phyloP scores from a whole-genome alignment of 2,329 filamentous ascomycete genomes.

The Phyllosticta paracitricarpa region DNA sequence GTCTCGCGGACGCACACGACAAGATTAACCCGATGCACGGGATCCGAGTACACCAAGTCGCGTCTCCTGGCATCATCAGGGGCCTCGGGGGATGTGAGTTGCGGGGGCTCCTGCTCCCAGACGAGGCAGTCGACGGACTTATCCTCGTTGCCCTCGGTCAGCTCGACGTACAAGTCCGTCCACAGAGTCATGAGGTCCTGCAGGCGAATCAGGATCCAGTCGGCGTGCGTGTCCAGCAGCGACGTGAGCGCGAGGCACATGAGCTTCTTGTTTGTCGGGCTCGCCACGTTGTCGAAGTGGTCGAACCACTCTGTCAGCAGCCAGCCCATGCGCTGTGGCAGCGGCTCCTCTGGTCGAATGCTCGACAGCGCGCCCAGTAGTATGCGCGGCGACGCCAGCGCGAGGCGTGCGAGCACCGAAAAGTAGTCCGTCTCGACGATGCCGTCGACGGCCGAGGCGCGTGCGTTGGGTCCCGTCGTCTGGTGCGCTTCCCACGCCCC shows the following conservation, averaged over 20 bases:
- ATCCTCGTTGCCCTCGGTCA: conserved; percentile 50
- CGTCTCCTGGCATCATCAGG: conserved; percentile 38
- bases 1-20: conserved; percentile 55
- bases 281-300: conserved; percentile 57
- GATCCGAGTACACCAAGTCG: conserved; percentile 49
- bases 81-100: conserved; percentile 25
- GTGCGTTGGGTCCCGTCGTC: conserved; percentile 60
- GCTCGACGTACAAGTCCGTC: conserved; percentile 58
- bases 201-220: conserved; percentile 50
- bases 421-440: conserved; percentile 80
- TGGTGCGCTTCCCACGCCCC: conserved; percentile 58
- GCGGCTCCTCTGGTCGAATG: conserved; percentile 15
- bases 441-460: conserved; percentile 57
- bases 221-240: conserved; percentile 53
- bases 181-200: conserved; percentile 69
- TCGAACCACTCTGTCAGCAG: conserved; percentile 54
- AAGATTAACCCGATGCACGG: conserved; percentile 56
- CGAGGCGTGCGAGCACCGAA: conserved; percentile 67
- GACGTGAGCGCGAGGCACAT: conserved; percentile 63
- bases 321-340: conserved; percentile 35
- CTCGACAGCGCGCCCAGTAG: conserved; percentile 49
- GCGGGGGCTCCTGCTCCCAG: conserved; percentile 25
- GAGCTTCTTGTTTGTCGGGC: conserved; percentile 57
- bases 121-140: conserved; percentile 31
- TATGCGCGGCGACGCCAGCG: conserved; percentile 58